Evolutionary conservation across 768 basidiomycete genomes (phyloP), one percentile per base, ranked within the genome.

Genomic region (Lyophyllum atratum): DNA sequence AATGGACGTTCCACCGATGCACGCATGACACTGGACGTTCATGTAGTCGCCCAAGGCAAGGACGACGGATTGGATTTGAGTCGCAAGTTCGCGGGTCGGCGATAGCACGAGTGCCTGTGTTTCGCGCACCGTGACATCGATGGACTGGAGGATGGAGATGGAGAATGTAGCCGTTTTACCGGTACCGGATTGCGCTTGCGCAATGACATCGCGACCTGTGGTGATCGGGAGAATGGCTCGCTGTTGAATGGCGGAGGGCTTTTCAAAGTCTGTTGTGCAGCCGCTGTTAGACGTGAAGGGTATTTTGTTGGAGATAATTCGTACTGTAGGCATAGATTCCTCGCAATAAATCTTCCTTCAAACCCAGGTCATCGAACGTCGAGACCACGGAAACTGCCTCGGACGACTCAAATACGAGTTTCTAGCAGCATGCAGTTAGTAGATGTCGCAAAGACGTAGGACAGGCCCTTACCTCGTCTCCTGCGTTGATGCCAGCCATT

Each of bases 111-210:
- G 87, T 0, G 94, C 96, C 74, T 98, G 96, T 2, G 94, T 95
- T 76, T 97, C 95, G 59, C 95, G 87, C 49, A 98, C 84, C 37
- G 91, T 89, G 42, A 92, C 86, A 73, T 99, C 96, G 85, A 99
- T 97, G 61, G 93, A 93, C 72, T 99, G 96, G 52, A 99, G 87
- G 72, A 97, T 93, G 64, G 95, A 92, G 71, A 99, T 97, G 64
- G 95, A 95, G 78, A 98, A 98, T 19, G 96, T 97, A 6, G 96
- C 96, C 10, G 96, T 99, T 92, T 98, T 99, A 83, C 96, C 96
- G 34, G 96, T 98, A 71, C 96, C 96, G 31, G 95, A 97, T 78
- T 98, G 96, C 42, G 96, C 96, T 79, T 98, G 96, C 33, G 96
- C 96, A 72, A 99, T 98, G 59, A 98, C 96, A 82, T 98, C 96